Evolutionary conservation across 2,329 filamentous ascomycete species (phyloP).

Genomic region (Colletotrichum musae): DNA sequence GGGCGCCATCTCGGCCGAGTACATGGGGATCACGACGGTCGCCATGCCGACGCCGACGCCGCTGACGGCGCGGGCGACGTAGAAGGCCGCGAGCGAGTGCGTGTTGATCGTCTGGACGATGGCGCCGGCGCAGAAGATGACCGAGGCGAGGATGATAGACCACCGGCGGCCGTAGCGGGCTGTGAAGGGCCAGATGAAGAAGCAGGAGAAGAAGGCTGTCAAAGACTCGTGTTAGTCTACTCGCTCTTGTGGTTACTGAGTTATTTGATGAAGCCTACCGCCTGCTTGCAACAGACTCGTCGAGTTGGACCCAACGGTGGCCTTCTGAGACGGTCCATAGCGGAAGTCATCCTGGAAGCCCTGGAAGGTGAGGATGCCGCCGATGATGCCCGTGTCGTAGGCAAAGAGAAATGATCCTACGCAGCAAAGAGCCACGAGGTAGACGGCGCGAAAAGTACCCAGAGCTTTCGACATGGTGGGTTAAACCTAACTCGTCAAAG

Average conservation of each 20-base stretch:
- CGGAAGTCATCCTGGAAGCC: constrained; percentile 57
- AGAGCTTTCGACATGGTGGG: constrained; percentile 40
- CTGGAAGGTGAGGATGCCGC: constrained; percentile 55
- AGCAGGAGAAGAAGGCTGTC: constrained; percentile 58
- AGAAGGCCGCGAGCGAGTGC: constrained; percentile 54
- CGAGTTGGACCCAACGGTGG: constrained; percentile 55
- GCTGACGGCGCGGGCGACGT: constrained; percentile 54
- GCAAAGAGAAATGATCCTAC: constrained; percentile 57
- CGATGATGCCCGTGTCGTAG: constrained; percentile 60
- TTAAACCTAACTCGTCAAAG: background rate
- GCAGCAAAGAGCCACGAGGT: constrained; percentile 55
- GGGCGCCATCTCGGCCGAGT: constrained; percentile 61
- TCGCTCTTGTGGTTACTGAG: background rate
- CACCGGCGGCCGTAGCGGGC: constrained; percentile 56
- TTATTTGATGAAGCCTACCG: constrained; percentile 45
- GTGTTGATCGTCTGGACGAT: constrained; percentile 56
- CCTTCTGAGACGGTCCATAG: constrained; percentile 47
- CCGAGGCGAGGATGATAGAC: constrained; percentile 55
- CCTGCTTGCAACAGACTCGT: constrained; percentile 59
- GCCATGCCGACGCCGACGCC: constrained; percentile 56
- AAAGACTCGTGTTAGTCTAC: background rate
- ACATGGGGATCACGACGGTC: constrained; percentile 62
- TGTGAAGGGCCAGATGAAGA: constrained; percentile 60
- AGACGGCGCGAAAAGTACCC: constrained; percentile 54
- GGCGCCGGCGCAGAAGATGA: constrained; percentile 61